phyloP scores from a whole-genome alignment of 441 rosid genomes.

The Euphorbia schlechtendalii region DNA sequence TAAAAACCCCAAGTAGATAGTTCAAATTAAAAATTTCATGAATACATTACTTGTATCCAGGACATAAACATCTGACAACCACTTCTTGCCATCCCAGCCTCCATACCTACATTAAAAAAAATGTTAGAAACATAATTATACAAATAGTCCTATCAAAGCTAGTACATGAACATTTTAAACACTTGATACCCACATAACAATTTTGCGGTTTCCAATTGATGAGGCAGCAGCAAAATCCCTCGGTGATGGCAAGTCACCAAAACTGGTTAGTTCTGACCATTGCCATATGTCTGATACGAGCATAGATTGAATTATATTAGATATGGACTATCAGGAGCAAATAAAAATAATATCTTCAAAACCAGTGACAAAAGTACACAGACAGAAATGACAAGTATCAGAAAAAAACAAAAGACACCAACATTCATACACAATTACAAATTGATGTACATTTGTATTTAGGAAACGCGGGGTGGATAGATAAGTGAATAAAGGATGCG shows the following conservation, averaged over 20 bases:
- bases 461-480: neutral
- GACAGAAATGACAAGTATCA: neutral
- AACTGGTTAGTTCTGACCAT: constrained; percentile 93
- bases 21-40: constrained; percentile 10
- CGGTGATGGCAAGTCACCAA: constrained; percentile 91
- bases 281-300: constrained; percentile 88
- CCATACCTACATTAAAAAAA: constrained; percentile 66
- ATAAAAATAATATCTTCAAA: neutral
- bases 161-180: constrained; percentile 17
- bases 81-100: constrained; percentile 99
- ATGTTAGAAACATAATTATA: constrained; percentile 14
- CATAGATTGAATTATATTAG: constrained; percentile 7
- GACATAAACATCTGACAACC: constrained; percentile 94
- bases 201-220: constrained; percentile 78
- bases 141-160: constrained; percentile 10
- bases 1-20: constrained; percentile 6
- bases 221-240: constrained; percentile 94
- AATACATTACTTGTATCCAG: constrained; percentile 78
- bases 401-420: neutral
- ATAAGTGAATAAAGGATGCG: neutral
- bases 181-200: constrained; percentile 61
- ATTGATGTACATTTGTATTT: neutral
- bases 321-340: neutral
- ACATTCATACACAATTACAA: neutral
- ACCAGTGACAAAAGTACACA: neutral